These are phyloP conservation scores for Akanthomyces muscarius DNA, from an alignment of 2,329 filamentous ascomycete genomes.

Conservation along the genomic window DNA sequence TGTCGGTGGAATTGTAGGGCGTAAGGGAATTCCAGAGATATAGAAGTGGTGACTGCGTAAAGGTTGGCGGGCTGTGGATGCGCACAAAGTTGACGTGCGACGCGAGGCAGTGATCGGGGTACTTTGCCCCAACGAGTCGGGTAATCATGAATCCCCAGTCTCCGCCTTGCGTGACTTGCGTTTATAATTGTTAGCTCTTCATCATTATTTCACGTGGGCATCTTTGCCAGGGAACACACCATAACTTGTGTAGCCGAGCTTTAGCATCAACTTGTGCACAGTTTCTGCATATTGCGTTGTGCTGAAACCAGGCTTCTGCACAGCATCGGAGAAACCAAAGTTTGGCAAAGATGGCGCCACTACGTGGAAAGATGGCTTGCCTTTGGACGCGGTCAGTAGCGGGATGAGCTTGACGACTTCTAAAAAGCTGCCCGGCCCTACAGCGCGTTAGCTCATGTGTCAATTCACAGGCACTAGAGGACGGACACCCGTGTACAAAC, in stretches of 20 bases:
- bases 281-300: conserved; percentile 45
- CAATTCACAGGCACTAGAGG: not conserved
- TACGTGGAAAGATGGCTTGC: conserved; percentile 47
- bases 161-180: conserved; percentile 50
- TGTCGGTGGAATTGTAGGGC: conserved; percentile 39
- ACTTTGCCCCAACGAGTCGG: conserved; percentile 53
- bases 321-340: conserved; percentile 39
- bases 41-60: conserved; percentile 34
- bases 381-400: conserved; percentile 33
- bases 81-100: conserved; percentile 53
- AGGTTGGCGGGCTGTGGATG: conserved; percentile 42
- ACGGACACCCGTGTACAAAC: conserved; percentile 60
- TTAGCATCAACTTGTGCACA: conserved; percentile 63
- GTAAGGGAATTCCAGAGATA: conserved; percentile 6
- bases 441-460: not conserved
- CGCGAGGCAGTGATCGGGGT: conserved; percentile 50
- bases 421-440: conserved; percentile 63
- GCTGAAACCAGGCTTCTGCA: conserved; percentile 29
- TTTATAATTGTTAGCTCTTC: conserved; percentile 23
- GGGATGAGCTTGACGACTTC: conserved; percentile 62
- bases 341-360: conserved; percentile 56
- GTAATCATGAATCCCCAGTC: conserved; percentile 66
- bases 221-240: conserved; percentile 21
- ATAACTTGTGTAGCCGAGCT: conserved; percentile 52
- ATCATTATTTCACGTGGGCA: too few species aligned